Conservation (phyloP, 2,329 filamentous ascomycete genomes). For the Colletotrichum nymphaeae region DNA sequence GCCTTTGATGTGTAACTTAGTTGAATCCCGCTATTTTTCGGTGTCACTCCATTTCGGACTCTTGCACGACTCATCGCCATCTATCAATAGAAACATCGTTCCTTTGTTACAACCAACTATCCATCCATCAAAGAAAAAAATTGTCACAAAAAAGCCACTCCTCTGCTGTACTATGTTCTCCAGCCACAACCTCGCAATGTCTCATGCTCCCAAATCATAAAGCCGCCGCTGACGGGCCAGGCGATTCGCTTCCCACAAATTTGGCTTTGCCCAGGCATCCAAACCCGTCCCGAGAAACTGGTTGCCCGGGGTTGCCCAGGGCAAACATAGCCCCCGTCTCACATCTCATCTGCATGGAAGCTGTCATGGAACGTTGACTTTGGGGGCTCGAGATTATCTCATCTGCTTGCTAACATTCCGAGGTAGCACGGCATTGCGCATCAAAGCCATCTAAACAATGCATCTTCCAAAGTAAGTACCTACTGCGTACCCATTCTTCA, state of each 20-base stretch:
- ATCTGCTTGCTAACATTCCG: not conserved
- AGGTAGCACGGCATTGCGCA: not conserved
- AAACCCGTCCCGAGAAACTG: conserved; percentile 15
- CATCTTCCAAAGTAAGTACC: not conserved
- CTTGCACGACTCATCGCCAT: not conserved
- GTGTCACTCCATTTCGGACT: not conserved
- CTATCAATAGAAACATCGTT: not conserved
- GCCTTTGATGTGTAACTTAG: not conserved
- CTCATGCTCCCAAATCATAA: not conserved
- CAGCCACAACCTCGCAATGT: not conserved
- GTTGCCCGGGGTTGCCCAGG: conserved; percentile 11
- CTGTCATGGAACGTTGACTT: conserved; percentile 16
- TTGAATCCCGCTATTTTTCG: not conserved
- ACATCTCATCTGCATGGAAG: conserved; percentile 1
- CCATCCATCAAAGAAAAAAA: not conserved
- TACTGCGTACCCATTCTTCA: not conserved
- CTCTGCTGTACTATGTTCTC: not conserved
- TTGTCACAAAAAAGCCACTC: not conserved
- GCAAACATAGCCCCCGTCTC: not conserved
- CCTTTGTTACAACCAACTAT: not conserved
- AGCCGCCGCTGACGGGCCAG: conserved; percentile 7
- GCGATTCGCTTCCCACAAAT: not conserved
- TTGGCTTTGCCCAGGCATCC: not conserved
- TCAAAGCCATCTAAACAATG: not conserved
- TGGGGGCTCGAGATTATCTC: not conserved